Percentiles rank a stretch among this genome's conserved stretches.
These are phyloP conservation scores for Calycina herbarum DNA, from an alignment of 2,329 filamentous ascomycete genomes.

Conservation along the genomic window DNA sequence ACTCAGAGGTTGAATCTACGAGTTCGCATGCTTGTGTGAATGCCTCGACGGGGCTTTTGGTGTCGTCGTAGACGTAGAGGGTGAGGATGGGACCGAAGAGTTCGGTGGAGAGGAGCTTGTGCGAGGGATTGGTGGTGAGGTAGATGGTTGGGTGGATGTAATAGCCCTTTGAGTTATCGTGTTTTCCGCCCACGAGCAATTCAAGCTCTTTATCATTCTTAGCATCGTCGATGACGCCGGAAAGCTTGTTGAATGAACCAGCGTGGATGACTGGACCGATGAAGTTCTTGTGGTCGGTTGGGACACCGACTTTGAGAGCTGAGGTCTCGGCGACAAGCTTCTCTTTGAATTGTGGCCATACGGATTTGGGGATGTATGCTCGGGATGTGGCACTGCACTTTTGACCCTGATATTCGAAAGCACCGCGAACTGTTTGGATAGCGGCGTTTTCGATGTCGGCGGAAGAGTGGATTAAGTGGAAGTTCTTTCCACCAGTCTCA, in stretches of 20 bases:
- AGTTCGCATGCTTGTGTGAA: conserved; percentile 61
- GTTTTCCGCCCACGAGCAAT: conserved; percentile 72
- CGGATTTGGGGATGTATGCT: conserved; percentile 72
- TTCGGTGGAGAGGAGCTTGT: conserved; percentile 74
- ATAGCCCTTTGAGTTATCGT: conserved; percentile 77
- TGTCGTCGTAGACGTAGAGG: conserved; percentile 77
- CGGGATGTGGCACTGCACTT: conserved; percentile 88
- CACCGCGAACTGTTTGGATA: conserved; percentile 79
- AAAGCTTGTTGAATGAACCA: conserved; percentile 77
- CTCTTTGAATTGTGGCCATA: conserved; percentile 71
- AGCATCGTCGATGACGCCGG: conserved; percentile 74
- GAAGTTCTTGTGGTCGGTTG: conserved; percentile 71
- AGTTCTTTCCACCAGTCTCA: conserved; percentile 93
- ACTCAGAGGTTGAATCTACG: conserved; percentile 72
- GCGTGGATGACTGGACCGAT: conserved; percentile 86
- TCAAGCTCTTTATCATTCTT: conserved; percentile 72
- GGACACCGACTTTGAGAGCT: conserved; percentile 69
- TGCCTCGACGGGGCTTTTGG: conserved; percentile 48
- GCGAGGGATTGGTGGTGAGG: conserved; percentile 68
- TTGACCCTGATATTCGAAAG: conserved; percentile 89
- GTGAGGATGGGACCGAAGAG: conserved; percentile 80
- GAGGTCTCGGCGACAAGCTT: conserved; percentile 67
- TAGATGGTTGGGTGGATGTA: conserved; percentile 85
- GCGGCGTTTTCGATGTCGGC: conserved; percentile 79
- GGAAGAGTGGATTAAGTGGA: conserved; percentile 76